phyloP scores from a whole-genome alignment of 371 early-diverging fungal genomes.

The Entomophthora muscae region DNA sequence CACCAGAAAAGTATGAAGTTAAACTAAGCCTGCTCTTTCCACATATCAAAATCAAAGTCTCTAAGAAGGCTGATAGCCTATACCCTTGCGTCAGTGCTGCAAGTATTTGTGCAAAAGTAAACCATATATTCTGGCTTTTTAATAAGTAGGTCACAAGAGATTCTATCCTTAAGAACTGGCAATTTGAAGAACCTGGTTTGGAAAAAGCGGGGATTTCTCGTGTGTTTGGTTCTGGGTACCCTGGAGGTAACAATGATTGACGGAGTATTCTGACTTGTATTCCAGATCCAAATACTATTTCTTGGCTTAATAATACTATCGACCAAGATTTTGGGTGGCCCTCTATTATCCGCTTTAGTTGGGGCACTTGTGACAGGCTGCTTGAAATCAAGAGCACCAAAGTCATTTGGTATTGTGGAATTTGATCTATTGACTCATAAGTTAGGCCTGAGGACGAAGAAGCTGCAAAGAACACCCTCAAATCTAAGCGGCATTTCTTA shows the following conservation, averaged over 20 bases:
- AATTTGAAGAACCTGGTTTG: conserved; percentile 45
- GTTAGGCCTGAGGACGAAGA: neutral
- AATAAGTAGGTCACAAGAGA: conserved; percentile 66
- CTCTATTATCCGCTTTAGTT: conserved; percentile 82
- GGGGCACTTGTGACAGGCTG: conserved; percentile 76
- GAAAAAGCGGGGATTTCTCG: conserved; percentile 20
- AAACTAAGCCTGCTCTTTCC: conserved; percentile 62
- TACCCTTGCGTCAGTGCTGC: conserved; percentile 98
- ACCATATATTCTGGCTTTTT: neutral
- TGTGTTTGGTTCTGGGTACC: conserved; percentile 93
- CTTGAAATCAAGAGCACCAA: conserved; percentile 22
- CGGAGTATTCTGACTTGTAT: neutral
- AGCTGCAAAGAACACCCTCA: neutral
- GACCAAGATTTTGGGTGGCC: conserved; percentile 91
- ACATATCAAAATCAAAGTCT: conserved; percentile 57
- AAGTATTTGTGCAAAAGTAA: conserved; percentile 92
- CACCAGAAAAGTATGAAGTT: conserved; percentile 60
- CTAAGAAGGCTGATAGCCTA: conserved; percentile 90
- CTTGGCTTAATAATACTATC: conserved; percentile 68
- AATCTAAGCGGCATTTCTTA: neutral
- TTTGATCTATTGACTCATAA: neutral
- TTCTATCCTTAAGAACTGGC: conserved; percentile 59
- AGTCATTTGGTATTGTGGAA: conserved; percentile 9
- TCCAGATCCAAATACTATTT: conserved; percentile 79
- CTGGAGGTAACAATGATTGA: conserved; percentile 34